A percentile compares a stretch with the other conserved stretches of the same genome.
These are phyloP conservation scores for Haplosporangium sp. DNA, from an alignment of 371 early-diverging fungal genomes.

Conservation along the genomic window DNA sequence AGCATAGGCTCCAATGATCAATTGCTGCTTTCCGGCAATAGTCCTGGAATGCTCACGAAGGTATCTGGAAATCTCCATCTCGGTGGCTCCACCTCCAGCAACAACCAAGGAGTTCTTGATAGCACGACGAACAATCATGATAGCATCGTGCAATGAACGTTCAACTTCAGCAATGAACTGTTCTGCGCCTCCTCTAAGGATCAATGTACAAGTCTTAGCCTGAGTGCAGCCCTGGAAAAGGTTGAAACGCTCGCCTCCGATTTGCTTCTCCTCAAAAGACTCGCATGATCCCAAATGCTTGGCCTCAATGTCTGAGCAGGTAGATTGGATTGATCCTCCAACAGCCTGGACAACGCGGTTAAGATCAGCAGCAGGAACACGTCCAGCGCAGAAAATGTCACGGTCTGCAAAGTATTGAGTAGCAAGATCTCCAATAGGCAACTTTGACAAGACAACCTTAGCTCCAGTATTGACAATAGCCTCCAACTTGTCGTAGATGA, in stretches of 20 bases:
- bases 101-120: conserved; percentile 96
- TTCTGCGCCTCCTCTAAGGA: conserved; percentile 99
- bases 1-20: conserved; percentile 97
- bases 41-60: conserved; percentile 93
- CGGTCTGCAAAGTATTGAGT: conserved; percentile 99
- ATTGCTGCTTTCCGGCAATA: conserved; percentile 96
- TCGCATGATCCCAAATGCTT: conserved; percentile 92
- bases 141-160: conserved; percentile 98
- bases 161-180: conserved; percentile 99
- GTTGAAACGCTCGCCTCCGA: conserved; percentile 99
- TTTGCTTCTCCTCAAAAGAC: conserved; percentile 97
- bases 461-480: conserved; percentile 98
- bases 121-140: conserved; percentile 98
- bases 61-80: conserved; percentile 98
- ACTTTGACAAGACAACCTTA: conserved; percentile 98
- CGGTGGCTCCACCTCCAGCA: conserved; percentile 98
- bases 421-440: conserved; percentile 99
- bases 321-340: conserved; percentile 95
- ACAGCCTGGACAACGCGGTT: conserved; percentile 95
- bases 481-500: conserved; percentile 99
- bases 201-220: conserved; percentile 96
- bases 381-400: conserved; percentile 99
- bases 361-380: conserved; percentile 96
- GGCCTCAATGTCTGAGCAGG: conserved; percentile 88
- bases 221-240: conserved; percentile 93